Evolutionary conservation across 2,329 filamentous ascomycete genomes (phyloP), one percentile per base, ranked within the genome.

Genomic region (Coleophoma cylindrospora): DNA sequence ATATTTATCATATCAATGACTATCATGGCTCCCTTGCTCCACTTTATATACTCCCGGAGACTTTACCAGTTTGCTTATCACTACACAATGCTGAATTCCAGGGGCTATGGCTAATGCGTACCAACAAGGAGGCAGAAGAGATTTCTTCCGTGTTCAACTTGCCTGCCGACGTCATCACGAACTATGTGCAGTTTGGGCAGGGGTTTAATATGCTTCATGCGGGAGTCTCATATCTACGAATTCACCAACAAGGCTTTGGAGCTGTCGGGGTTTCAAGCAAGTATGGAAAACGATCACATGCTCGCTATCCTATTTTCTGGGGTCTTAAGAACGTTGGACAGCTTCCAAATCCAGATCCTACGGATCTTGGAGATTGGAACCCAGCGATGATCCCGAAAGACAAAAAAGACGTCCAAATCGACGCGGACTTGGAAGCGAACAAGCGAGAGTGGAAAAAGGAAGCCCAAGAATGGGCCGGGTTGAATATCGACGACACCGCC

Each of bases 71-170:
- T 54, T 82, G 79, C 55, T 66, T 86, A 9, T 85, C 81, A 0
- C 75, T 86, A 11, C 82, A 86, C 64, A 86, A 86, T 56, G 82
- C 82, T 46, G 82, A 86, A 55, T 86, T 85, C 12, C 36, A 38
- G 12, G 36, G 36, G 2, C 36, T 38, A n/a, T 38, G 36, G 36
- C 11, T 14, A 38, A 38, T 38, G 7, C 14, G 15, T 14, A 38
- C 36, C 5, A n/a, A n/a, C 7, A 17, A 38, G 15, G 36, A 38
- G 7, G 13, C 14, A 14, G 15, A 38, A 17, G 36, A 38, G 15
- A 17, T 38, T 17, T 38, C 14, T 3, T n/a, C 14, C 5, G 36
- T 38, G 7, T 38, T 38, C 15, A 38, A 38, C 15, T 12, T 38
- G 13, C 14, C 13, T 13, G 7, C 6, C 36, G 15, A n/a, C 2